phyloP scores from a whole-genome alignment of 176 grass and related monocot species.

The Urochloa ruziziensis region DNA sequence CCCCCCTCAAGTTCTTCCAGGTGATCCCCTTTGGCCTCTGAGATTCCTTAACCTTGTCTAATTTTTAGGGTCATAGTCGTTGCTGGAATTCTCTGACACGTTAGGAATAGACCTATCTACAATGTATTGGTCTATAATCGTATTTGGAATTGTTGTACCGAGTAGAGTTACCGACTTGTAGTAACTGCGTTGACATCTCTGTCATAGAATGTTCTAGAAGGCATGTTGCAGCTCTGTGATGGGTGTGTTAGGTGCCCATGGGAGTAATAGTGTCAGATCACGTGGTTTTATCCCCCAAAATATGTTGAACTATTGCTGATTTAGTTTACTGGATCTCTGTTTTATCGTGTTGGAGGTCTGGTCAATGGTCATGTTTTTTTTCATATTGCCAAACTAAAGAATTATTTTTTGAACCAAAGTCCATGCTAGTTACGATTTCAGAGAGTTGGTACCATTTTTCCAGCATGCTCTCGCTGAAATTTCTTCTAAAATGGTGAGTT shows the following conservation, averaged over 20 bases:
- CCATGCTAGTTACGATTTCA: no score
- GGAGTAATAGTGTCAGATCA: background rate
- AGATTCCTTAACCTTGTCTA: background rate
- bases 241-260: background rate
- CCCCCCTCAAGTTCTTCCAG: conserved; percentile 74
- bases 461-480: no score
- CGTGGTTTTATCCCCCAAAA: background rate
- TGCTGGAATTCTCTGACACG: background rate
- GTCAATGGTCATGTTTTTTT: no score
- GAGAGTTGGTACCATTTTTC: no score
- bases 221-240: background rate
- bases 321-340: background rate
- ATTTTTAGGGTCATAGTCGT: background rate
- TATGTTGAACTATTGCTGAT: background rate
- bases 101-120: background rate
- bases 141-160: background rate
- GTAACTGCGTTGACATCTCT: background rate
- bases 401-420: no score
- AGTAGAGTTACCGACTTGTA: background rate
- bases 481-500: no score
- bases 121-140: background rate
- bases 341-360: background rate
- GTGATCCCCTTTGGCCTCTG: background rate
- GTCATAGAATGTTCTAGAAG: background rate
- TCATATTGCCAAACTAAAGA: no score